These are phyloP conservation scores for Vaucheria bursata DNA, from an alignment of 352 stramenopile species.

Conservation along the genomic window DNA sequence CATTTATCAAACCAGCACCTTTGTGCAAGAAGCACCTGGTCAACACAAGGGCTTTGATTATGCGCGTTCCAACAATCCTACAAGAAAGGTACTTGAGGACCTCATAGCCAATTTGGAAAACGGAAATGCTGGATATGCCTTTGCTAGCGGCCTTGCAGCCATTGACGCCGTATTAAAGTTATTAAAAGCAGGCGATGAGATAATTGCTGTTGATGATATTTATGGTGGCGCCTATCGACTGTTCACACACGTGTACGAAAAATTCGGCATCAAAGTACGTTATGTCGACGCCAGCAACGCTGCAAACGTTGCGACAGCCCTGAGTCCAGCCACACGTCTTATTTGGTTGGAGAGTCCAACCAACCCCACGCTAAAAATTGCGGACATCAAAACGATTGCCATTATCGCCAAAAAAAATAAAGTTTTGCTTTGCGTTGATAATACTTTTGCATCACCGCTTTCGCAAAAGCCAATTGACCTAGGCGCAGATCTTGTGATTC, in stretches of 20 bases:
- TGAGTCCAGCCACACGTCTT: constrained; percentile 60
- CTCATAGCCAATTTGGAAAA: constrained; percentile 69
- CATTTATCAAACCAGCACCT: neutral
- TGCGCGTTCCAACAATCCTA: constrained; percentile 82
- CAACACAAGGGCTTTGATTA: constrained; percentile 62
- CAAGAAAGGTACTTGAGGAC: constrained; percentile 76
- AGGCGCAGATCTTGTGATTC: constrained; percentile 86
- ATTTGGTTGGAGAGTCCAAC: constrained; percentile 91
- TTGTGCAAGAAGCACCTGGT: neutral
- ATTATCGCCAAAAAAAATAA: constrained; percentile 64
- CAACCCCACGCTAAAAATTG: constrained; percentile 86
- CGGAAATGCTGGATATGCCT: constrained; percentile 49
- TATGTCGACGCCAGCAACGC: constrained; percentile 56
- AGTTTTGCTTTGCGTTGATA: constrained; percentile 68
- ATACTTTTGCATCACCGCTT: constrained; percentile 86
- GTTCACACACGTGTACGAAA: constrained; percentile 71
- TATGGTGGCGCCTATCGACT: constrained; percentile 91
- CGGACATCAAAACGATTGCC: constrained; percentile 71
- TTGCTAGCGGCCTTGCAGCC: constrained; percentile 86
- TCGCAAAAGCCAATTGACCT: constrained; percentile 80
- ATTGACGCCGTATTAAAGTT: constrained; percentile 77
- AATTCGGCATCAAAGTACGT: constrained; percentile 54
- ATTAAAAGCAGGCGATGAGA: constrained; percentile 73
- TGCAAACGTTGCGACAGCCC: constrained; percentile 21
- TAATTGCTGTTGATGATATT: constrained; percentile 83